A percentile compares a stretch with the other conserved stretches of the same genome.
These are phyloP conservation scores for Plasmodium ovale DNA, from an alignment of 169 alveolate genomes.

Conservation along the genomic window DNA sequence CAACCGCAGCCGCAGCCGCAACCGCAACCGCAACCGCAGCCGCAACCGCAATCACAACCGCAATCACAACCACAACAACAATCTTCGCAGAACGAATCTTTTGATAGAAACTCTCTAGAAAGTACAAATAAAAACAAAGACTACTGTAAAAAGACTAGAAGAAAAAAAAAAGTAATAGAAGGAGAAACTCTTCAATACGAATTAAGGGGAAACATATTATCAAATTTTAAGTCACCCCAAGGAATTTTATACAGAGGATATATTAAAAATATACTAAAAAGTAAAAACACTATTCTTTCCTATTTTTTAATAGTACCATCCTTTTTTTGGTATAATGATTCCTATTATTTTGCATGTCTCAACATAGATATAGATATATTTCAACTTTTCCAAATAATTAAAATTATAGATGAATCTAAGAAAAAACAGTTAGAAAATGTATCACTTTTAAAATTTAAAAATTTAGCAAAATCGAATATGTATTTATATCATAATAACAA, in stretches of 20 bases:
- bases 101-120: too few relatives aligned
- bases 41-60: too few relatives aligned
- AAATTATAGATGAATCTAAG: constrained; percentile 37
- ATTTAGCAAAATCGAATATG: not conserved
- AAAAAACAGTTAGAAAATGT: constrained; percentile 28
- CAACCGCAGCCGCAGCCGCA: too few relatives aligned
- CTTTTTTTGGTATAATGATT: constrained; percentile 39
- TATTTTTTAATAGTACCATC: constrained; percentile 48
- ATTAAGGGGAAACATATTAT: constrained; percentile 17
- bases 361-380: constrained; percentile 60
- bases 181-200: constrained; percentile 38
- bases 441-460: constrained; percentile 4
- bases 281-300: constrained; percentile 25
- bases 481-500: not conserved
- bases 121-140: too few relatives aligned
- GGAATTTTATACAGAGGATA: constrained; percentile 32
- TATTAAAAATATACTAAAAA: constrained; percentile 24
- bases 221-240: constrained; percentile 37
- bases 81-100: too few relatives aligned
- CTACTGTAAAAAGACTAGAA: not conserved
- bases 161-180: constrained; percentile 9
- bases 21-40: too few relatives aligned
- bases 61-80: too few relatives aligned
- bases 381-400: constrained; percentile 31
- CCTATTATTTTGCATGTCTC: constrained; percentile 37